A percentile compares a stretch with the other conserved stretches of the same genome.
These are phyloP conservation scores for Solanum infundibuliforme DNA, from an alignment of 257 asterid species.

Conservation along the genomic window DNA sequence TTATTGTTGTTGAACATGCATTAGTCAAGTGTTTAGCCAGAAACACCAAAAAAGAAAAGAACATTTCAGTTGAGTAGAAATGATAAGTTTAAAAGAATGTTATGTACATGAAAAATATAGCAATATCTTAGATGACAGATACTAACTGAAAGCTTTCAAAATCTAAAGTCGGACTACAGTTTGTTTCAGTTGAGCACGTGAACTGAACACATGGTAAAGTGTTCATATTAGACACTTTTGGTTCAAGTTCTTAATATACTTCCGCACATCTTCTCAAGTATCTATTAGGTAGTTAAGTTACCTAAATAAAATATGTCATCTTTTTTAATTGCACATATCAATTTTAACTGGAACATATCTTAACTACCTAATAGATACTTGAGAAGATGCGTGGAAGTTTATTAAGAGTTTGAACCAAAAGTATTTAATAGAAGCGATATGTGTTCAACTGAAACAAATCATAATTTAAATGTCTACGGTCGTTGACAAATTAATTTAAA, in stretches of 20 bases:
- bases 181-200: too few relatives aligned
- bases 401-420: background rate
- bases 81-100: background rate
- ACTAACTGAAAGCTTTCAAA: background rate
- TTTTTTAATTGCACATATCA: background rate
- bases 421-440: background rate
- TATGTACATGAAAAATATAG: background rate
- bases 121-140: background rate
- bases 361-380: background rate
- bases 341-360: background rate
- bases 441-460: background rate
- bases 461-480: background rate
- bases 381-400: background rate
- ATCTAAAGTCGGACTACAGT: background rate
- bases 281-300: background rate
- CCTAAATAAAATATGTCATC: background rate
- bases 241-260: background rate
- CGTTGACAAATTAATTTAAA: background rate
- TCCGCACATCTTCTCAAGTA: background rate
- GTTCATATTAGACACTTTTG: background rate
- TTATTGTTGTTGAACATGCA: background rate
- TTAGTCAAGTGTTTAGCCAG: background rate
- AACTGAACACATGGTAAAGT: background rate
- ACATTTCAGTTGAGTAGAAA: background rate
- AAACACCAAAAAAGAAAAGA: background rate